Conservation (phyloP, 371 early-diverging fungal species). For the Lichtheimia corymbifera region DNA sequence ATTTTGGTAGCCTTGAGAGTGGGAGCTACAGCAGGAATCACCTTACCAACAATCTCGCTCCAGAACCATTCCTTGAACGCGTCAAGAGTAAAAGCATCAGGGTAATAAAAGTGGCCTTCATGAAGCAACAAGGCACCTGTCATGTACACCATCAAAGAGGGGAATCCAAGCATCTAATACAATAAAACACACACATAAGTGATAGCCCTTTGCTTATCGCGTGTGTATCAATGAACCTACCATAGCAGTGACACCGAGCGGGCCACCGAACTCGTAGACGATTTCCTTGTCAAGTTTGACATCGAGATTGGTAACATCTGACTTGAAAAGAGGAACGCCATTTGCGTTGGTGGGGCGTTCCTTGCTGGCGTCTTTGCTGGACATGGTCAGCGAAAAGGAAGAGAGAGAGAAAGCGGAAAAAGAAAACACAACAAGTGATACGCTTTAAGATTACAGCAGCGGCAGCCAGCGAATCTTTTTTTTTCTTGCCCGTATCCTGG, state of each 20-base stretch:
- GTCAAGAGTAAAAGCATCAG: conserved; percentile 37
- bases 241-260: conserved; percentile 67
- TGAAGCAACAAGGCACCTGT: conserved; percentile 71
- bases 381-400: conserved; percentile 2
- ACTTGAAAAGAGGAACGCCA: conserved; percentile 47
- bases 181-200: no score
- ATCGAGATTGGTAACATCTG: conserved; percentile 43
- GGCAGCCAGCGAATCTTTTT: no score
- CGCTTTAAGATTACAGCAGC: no score
- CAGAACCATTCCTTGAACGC: conserved; percentile 42
- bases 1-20: conserved; percentile 55
- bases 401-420: neutral
- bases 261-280: conserved; percentile 76
- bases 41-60: conserved; percentile 44
- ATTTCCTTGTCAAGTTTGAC: conserved; percentile 61
- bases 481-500: no score
- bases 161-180: conserved; percentile 61
- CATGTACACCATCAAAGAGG: conserved; percentile 73
- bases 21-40: conserved; percentile 53
- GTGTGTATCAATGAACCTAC: no score
- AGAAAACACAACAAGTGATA: no score
- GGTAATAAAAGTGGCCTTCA: conserved; percentile 58
- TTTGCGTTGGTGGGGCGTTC: conserved; percentile 20
- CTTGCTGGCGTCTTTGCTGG: conserved; percentile 3
- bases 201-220: no score